Evolutionary conservation across 441 rosid genomes (phyloP), one percentile per base, ranked within the genome.

Genomic region (Omphalea diandra): DNA sequence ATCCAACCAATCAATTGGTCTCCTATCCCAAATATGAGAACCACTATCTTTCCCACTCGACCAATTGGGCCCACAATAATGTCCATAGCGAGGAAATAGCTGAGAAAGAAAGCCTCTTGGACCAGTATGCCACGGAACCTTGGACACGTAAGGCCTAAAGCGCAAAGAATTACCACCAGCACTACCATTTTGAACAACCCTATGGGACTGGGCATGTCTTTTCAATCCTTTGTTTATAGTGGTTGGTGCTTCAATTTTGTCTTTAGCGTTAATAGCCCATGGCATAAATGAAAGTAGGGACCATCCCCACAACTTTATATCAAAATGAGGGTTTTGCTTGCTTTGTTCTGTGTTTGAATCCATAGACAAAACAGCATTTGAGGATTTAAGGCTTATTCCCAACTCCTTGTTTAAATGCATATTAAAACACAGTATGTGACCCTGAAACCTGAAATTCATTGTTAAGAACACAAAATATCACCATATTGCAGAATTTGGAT

Each of bases 51-150:
- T 94, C 63, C 98, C 99, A 67, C 99, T 94, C 0, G 99, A 94
- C 99, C 99, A 94, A 35, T 94, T 94, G 0, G 99, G 99, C 24
- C 98, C 99, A 75, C 99, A 94, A 68, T 94, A 94, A 81, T 94
- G 91, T 36, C 97, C 99, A 27, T 92, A 92, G 12, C 98, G 81
- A n/a, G 99, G 99, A 71, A 94, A 94, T 61, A 94, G 81, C 81
- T 87, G 93, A 29, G 98, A 94, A 59, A 94, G 93, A 77, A 87
- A 79, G 43, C 91, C 98, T 70, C 99, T 87, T 4, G 89, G 75
- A 36, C 98, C 98, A 1, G 91, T 87, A 75, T 94, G 99, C 99
- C 99, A 94, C 0, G 99, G 99, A 70, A 92, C 93, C 84, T 94
- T 94, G 0, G 89, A 90, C 40, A 91, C 96, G 73, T 92, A 94